These are phyloP conservation scores for Nitzschia inconspicua DNA, from an alignment of 108 stramenopile species.

Conservation along the genomic window DNA sequence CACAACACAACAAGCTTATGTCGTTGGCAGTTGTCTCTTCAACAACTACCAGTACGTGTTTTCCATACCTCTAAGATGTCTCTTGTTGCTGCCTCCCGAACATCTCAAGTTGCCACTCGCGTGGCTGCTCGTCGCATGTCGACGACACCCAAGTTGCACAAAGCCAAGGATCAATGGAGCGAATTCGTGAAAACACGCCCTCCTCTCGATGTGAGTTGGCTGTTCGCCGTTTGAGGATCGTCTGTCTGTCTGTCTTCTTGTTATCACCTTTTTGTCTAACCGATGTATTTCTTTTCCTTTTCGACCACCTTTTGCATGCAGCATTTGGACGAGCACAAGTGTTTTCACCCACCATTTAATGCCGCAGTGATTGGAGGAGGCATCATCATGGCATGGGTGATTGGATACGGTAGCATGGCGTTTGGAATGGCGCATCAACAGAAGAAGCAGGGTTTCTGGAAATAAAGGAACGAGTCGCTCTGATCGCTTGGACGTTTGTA, in stretches of 20 bases:
- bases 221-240: constrained; percentile 13
- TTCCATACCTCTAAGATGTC: too few species aligned
- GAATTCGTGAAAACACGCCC: constrained; percentile 62
- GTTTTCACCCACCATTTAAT: constrained; percentile 55
- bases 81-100: constrained; percentile 18
- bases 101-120: constrained; percentile 19
- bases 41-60: too few species aligned
- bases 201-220: constrained; percentile 38
- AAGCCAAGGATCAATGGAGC: constrained; percentile 66
- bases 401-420: constrained; percentile 70
- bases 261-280: constrained; percentile 13
- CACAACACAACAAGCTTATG: too few species aligned
- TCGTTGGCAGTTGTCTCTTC: too few species aligned
- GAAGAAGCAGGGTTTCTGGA: constrained; percentile 89
- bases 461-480: constrained; percentile 18
- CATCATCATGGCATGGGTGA: constrained; percentile 10
- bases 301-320: background rate
- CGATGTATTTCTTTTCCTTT: background rate
- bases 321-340: constrained; percentile 26
- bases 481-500: too few species aligned
- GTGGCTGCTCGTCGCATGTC: constrained; percentile 32
- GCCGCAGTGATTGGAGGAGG: constrained; percentile 18
- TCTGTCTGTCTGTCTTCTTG: constrained; percentile 51
- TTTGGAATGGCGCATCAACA: constrained; percentile 75
- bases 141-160: constrained; percentile 76